phyloP scores from a whole-genome alignment of 164 flowering plant species.

The Magnolia kwangsiensis region DNA sequence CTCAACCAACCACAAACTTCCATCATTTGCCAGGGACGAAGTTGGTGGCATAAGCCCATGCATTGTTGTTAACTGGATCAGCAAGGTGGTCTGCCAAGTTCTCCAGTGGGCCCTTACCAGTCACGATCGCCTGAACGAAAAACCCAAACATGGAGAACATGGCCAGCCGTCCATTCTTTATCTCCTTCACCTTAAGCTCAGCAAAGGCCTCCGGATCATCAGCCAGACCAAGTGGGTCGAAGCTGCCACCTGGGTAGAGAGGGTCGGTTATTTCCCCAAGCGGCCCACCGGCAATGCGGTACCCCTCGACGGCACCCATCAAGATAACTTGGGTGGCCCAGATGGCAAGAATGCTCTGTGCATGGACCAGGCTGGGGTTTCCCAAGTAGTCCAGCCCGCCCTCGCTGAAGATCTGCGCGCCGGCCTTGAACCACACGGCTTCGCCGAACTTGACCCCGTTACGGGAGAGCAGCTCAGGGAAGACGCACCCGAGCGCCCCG shows the following conservation, averaged over 20 bases:
- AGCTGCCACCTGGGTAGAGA: conserved; percentile 38
- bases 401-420: no score
- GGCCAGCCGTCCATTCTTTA: conserved; percentile 40
- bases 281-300: conserved; percentile 43
- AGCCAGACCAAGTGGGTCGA: conserved; percentile 37
- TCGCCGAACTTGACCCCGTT: conserved; percentile 48
- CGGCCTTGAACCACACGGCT: conserved; percentile 50
- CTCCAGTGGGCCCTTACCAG: conserved; percentile 45
- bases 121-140: conserved; percentile 41
- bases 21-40: conserved; percentile 21
- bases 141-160: conserved; percentile 46
- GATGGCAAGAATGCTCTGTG: no score
- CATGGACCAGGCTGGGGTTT: no score
- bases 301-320: conserved; percentile 41
- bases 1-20: no score
- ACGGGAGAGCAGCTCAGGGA: conserved; percentile 40
- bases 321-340: conserved; percentile 38
- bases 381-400: no score
- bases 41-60: conserved; percentile 37
- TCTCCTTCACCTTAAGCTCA: conserved; percentile 27
- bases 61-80: conserved; percentile 45
- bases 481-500: conserved; percentile 42
- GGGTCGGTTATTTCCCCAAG: conserved; percentile 37
- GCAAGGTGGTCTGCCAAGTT: conserved; percentile 44
- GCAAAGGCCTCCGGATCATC: conserved; percentile 43